Evolutionary conservation across 768 basidiomycete species (phyloP).

Genomic region (Suillus plorans): DNA sequence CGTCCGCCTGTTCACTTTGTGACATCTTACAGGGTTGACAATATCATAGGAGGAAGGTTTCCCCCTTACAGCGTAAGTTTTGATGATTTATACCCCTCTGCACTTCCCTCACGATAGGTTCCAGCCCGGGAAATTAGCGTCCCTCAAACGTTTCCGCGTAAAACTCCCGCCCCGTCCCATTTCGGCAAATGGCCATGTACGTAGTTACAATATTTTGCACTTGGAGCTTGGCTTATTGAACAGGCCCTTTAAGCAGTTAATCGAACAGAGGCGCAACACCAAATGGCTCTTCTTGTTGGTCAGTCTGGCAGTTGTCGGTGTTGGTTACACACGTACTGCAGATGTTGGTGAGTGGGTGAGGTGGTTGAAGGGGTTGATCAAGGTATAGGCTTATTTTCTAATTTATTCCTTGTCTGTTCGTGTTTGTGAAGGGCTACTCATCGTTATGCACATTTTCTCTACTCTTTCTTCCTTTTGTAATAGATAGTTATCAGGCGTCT

Average conservation of each 20-base stretch:
- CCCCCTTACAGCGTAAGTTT: conserved; percentile 29
- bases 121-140: conserved; percentile 27
- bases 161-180: conserved; percentile 25
- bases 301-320: conserved; percentile 9
- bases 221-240: conserved; percentile 15
- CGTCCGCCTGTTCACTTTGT: conserved; percentile 3
- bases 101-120: background rate
- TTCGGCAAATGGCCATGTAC: conserved; percentile 9
- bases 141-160: conserved; percentile 16
- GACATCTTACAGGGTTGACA: conserved; percentile 21
- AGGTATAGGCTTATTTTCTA: background rate
- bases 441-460: background rate
- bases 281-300: conserved; percentile 12
- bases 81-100: background rate
- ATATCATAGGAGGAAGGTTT: conserved; percentile 25
- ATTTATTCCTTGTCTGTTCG: conserved; percentile 14
- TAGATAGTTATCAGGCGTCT: background rate
- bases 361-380: conserved; percentile 9
- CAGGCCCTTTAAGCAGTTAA: conserved; percentile 7
- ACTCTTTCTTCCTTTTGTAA: background rate
- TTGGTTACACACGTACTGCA: conserved; percentile 7
- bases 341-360: background rate
- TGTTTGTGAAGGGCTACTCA: background rate
- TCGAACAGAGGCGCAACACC: background rate
- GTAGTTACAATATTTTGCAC: background rate